phyloP scores from a whole-genome alignment of 2,329 filamentous ascomycete genomes.

The Tricladium varicosporioides region DNA sequence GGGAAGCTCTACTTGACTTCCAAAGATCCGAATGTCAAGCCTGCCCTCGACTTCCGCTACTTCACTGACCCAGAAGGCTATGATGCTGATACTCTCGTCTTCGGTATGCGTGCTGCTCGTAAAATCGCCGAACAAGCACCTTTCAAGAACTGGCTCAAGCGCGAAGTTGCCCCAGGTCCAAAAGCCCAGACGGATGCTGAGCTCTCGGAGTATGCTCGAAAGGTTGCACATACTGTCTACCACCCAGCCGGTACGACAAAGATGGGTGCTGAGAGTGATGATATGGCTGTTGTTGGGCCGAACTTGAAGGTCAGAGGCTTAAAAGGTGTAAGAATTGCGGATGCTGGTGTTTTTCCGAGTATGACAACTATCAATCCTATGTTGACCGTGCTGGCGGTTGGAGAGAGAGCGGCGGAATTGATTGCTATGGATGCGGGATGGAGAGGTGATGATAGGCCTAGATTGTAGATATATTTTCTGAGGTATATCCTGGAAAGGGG shows the following conservation, averaged over 20 bases:
- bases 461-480: slow-evolving; percentile 24
- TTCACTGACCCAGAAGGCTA: slow-evolving; percentile 56
- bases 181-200: slow-evolving; percentile 69
- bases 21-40: slow-evolving; percentile 40
- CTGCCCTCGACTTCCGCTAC: slow-evolving; percentile 54
- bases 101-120: slow-evolving; percentile 35
- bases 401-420: slow-evolving; percentile 81
- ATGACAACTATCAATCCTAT: slow-evolving; percentile 88
- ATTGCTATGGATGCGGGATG: slow-evolving; percentile 72
- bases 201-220: slow-evolving; percentile 76
- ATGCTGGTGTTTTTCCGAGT: slow-evolving; percentile 84
- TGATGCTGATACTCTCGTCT: slow-evolving; percentile 47
- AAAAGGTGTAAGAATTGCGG: slow-evolving; percentile 73
- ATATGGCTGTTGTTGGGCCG: slow-evolving; percentile 76
- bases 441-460: slow-evolving; percentile 38
- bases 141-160: slow-evolving; percentile 41
- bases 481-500: background rate
- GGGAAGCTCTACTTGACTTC: slow-evolving; percentile 57
- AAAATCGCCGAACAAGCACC: slow-evolving; percentile 37
- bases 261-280: slow-evolving; percentile 75
- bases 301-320: slow-evolving; percentile 71
- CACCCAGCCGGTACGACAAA: slow-evolving; percentile 87
- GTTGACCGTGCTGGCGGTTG: slow-evolving; percentile 82
- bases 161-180: slow-evolving; percentile 38
- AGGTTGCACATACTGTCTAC: slow-evolving; percentile 84